Evolutionary conservation across 1,139 yeast species (phyloP).

Genomic region (Pichia sp.): DNA sequence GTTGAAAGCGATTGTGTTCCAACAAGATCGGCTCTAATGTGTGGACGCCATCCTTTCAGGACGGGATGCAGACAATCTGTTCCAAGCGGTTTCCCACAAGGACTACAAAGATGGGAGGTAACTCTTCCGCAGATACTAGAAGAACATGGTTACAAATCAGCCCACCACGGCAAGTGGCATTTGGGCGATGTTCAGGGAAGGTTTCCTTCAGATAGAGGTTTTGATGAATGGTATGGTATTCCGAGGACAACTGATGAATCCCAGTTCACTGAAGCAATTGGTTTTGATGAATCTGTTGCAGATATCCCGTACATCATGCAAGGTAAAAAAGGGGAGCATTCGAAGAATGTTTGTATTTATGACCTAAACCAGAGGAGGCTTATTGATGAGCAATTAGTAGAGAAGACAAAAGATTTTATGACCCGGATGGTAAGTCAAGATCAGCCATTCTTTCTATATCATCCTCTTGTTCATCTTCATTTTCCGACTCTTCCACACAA

Average conservation of each 20-base stretch:
- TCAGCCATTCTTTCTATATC: conserved; percentile 6
- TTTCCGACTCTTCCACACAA: conserved; percentile 5
- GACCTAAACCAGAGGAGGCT: conserved; percentile 4
- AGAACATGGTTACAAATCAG: conserved; percentile 5
- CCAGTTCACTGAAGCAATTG: conserved; percentile 1
- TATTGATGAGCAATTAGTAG: conserved; percentile 1
- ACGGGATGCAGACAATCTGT: conserved; percentile 7
- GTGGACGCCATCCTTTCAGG: conserved; percentile 2
- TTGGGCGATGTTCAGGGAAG: conserved; percentile 6
- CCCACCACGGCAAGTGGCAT: conserved; percentile 7
- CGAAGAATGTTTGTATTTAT: conserved; percentile 4
- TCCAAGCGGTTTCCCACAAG: conserved; percentile 5
- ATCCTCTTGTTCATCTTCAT: conserved; percentile 1
- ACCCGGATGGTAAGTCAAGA: conserved; percentile 1
- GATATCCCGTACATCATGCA: conserved; percentile 6
- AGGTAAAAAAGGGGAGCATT: conserved; percentile 6
- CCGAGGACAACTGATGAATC: conserved; percentile 9
- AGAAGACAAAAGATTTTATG: conserved; percentile 1
- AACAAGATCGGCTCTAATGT: conserved; percentile 2
- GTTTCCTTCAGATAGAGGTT: conserved; percentile 5
- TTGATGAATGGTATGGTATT: conserved; percentile 8
- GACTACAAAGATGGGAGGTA: conserved; percentile 6
- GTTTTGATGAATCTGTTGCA: conserved; percentile 3
- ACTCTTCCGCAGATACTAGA: neutral
- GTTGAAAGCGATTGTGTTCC: conserved; percentile 9